Evolutionary conservation across 2,329 filamentous ascomycete genomes (phyloP), one percentile per base, ranked within the genome.

Genomic region (Fusarium nygamai): DNA sequence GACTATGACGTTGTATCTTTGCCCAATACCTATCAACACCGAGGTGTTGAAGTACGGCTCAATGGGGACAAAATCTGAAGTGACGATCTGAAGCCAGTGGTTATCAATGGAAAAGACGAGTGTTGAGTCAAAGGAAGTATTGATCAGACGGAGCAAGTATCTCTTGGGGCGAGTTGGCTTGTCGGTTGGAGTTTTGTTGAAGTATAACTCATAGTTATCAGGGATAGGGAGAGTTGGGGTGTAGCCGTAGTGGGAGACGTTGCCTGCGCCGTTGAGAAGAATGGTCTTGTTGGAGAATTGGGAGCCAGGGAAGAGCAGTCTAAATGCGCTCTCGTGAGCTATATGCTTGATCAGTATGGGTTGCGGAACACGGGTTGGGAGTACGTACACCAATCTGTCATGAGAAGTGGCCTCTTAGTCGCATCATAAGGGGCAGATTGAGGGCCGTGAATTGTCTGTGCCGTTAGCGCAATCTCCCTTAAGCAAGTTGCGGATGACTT

Each of bases 21-120:
- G 74, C 2, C 75, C 76, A 1, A 78, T 78, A 0, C 75, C 75
- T 1, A 77, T 56, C 36, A 76, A 27, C 2, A 77, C 48, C 0
- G 67, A 73, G 0, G 72, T 61, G 19, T 64, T 67, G 27, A 63
- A 69, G 11, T 78, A 76, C 0, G 76, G 76, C 6, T 74, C 61
- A 4, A 78, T 72, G 0, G 76, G 76, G 0, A 76, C 74, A 12
- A 78, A 77, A 17, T 78, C 76, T 5, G 72, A 33, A 0, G 74
- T 44, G 7, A 75, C 65, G 7, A 78, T 59, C 2, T 71, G 67
- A 5, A 78, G 65, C 57, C 67, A 69, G n/a, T 78, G 76, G 7
- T 77, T 75, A 13, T 78, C 76, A 6, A 78, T 78, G 3, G 69
- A 75, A 5, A 78, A 78, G 38, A 77, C 61, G 46, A 74, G 73